Base-by-base conservation (phyloP, 2,329 filamentous ascomycete species). In the Aurifilum marmelostoma region DNA sequence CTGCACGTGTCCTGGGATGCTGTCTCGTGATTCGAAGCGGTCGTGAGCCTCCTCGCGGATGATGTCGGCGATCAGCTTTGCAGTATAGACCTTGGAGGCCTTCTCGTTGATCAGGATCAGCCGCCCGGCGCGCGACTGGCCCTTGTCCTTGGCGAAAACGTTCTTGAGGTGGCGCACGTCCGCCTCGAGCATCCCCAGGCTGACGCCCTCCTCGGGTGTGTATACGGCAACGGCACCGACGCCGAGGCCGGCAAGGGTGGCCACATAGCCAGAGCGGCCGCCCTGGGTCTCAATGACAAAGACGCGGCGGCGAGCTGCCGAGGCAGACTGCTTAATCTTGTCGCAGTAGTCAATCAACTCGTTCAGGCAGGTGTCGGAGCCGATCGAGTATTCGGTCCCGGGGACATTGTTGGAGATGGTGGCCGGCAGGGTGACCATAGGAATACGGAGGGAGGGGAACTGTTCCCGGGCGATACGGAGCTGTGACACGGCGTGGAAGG, bases 401-500 rank as follows among this genome's bases (percentile, higher is more conserved):
- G 96, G 96, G 5, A 99, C 96, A 79, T 99, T 99, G 85, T 99
- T 99, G 73, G 93, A 97, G 74, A 99, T 95, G 12, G 96, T 99
- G n/a, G 96, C 96, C 0, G 96, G 96, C 34, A 99, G 85, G 56
- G 97, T 87, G 66, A 91, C 88, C 85, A 98, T 93, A 27, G 96
- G 96, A 72, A 99, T 97, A 79, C 93, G 94, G 77, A 99, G 92
- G 1, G 92, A 91, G 14, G 92, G 89, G 80, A 92, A 97, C 71
- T 92, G 82, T 47, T 89, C 86, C 67, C 94, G 87, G 18, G 91
- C 94, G 82, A 92, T 89, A 74, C 94, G 91, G 70, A 99, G 86
- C 80, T 98, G 92, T 59, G 92, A 93, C 43, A 97, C 87, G 2
- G 96, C 91, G 69, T 96, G 97, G 84, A 97, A 99, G 1, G 94